phyloP scores from a whole-genome alignment of 2,329 filamentous ascomycete genomes.

The Diaporthe helianthi region DNA sequence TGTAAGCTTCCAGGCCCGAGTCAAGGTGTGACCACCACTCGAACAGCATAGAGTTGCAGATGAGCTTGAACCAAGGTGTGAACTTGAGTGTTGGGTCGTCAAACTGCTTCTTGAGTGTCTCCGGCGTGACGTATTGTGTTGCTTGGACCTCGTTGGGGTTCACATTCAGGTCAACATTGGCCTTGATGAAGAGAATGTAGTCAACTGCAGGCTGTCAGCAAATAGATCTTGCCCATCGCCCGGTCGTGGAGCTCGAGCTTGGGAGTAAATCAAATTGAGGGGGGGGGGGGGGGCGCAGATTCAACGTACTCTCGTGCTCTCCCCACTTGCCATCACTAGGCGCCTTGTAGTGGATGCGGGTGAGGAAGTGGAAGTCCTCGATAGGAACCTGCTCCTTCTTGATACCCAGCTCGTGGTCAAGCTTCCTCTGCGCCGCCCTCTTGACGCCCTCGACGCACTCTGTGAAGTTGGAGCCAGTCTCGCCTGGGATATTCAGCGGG shows the following conservation, averaged over 20 bases:
- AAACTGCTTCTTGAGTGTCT: conserved; percentile 86
- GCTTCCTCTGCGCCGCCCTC: conserved; percentile 89
- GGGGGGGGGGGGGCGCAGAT: conserved; percentile 61
- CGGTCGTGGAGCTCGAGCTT: neutral
- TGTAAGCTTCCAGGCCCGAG: conserved; percentile 81
- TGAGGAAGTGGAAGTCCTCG: conserved; percentile 92
- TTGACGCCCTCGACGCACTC: conserved; percentile 87
- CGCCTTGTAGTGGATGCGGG: conserved; percentile 97
- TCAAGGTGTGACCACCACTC: conserved; percentile 95
- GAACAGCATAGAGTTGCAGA: conserved; percentile 96
- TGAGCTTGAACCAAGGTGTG: conserved; percentile 99
- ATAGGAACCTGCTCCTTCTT: conserved; percentile 86
- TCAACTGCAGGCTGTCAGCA: conserved; percentile 68
- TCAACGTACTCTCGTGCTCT: conserved; percentile 88
- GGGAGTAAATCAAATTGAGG: too few species aligned
- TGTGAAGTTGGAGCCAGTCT: conserved; percentile 83
- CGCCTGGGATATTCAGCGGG: conserved; percentile 86
- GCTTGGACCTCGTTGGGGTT: conserved; percentile 92
- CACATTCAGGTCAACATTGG: conserved; percentile 80
- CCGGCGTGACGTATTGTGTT: conserved; percentile 81
- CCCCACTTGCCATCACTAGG: conserved; percentile 98
- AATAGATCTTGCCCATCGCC: neutral
- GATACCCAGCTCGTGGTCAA: conserved; percentile 95
- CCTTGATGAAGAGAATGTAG: conserved; percentile 98
- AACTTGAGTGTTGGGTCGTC: conserved; percentile 81